Evolutionary conservation across 441 rosid genomes (phyloP).

Genomic region (Codiaeum variegatum): DNA sequence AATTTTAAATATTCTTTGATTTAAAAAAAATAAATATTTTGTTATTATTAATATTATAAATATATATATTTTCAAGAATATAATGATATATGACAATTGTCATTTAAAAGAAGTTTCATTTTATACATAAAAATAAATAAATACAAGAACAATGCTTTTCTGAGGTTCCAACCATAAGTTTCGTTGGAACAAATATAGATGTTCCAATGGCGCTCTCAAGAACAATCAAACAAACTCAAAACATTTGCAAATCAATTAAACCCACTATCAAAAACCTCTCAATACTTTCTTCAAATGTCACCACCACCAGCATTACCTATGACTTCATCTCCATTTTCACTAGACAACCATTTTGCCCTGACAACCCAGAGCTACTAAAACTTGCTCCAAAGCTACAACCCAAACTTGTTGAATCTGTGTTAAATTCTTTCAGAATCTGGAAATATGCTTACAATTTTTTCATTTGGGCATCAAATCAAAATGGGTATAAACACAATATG

Average conservation of each 20-base stretch:
- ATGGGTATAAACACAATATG: constrained; percentile 57
- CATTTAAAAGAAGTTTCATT: too few relatives aligned
- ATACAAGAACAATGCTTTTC: neutral
- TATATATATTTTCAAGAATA: too few relatives aligned
- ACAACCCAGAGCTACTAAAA: constrained; percentile 42
- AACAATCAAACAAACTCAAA: constrained; percentile 6
- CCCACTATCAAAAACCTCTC: constrained; percentile 8
- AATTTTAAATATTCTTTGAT: too few relatives aligned
- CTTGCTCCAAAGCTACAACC: constrained; percentile 57
- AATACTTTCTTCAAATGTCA: constrained; percentile 28
- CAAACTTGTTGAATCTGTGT: constrained; percentile 65
- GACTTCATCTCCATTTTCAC: constrained; percentile 40
- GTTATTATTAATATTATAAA: too few relatives aligned
- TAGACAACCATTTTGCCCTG: constrained; percentile 38
- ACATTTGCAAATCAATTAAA: constrained; percentile 21
- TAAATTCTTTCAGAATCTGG: constrained; percentile 58
- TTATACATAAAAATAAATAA: too few relatives aligned
- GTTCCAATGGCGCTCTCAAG: constrained; percentile 16
- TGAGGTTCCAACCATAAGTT: neutral
- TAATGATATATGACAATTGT: too few relatives aligned
- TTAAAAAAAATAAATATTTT: too few relatives aligned
- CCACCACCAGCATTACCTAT: constrained; percentile 13
- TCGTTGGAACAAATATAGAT: neutral
- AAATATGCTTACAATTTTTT: constrained; percentile 53
- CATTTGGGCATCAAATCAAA: constrained; percentile 61